phyloP scores from a whole-genome alignment of 306 rosid genomes.

The Cyamopsis tetragonoloba region DNA sequence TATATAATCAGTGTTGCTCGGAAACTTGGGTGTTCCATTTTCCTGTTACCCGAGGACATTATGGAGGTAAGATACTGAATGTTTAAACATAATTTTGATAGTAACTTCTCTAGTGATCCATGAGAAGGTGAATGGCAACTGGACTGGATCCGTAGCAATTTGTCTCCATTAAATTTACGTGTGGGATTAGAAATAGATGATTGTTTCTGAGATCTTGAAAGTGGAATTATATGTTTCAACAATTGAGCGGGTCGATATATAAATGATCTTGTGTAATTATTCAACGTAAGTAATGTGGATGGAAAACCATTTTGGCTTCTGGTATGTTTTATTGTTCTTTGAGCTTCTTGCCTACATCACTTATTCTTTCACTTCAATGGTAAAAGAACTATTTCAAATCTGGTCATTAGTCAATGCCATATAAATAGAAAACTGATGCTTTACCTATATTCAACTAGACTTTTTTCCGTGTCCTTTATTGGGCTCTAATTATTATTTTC shows the following conservation, averaged over 20 bases:
- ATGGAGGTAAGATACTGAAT: constrained; percentile 55
- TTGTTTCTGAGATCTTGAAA: not conserved
- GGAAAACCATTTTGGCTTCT: not conserved
- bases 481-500: not conserved
- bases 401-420: not conserved
- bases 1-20: constrained; percentile 97
- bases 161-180: not conserved
- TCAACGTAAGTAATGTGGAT: not conserved
- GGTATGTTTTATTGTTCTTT: not conserved
- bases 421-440: not conserved
- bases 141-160: not conserved
- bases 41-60: constrained; percentile 95
- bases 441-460: not conserved
- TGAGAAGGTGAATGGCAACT: not conserved
- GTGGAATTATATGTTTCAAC: not conserved
- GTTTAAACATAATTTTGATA: not conserved
- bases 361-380: not conserved
- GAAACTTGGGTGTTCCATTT: constrained; percentile 96
- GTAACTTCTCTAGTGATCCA: not conserved
- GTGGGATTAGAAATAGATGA: not conserved
- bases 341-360: not conserved
- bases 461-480: not conserved
- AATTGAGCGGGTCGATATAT: not conserved
- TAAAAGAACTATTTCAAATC: not conserved
- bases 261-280: not conserved